Evolutionary conservation across 495 filamentous ascomycete species (phyloP).

Genomic region (Rhypophila decipiens): DNA sequence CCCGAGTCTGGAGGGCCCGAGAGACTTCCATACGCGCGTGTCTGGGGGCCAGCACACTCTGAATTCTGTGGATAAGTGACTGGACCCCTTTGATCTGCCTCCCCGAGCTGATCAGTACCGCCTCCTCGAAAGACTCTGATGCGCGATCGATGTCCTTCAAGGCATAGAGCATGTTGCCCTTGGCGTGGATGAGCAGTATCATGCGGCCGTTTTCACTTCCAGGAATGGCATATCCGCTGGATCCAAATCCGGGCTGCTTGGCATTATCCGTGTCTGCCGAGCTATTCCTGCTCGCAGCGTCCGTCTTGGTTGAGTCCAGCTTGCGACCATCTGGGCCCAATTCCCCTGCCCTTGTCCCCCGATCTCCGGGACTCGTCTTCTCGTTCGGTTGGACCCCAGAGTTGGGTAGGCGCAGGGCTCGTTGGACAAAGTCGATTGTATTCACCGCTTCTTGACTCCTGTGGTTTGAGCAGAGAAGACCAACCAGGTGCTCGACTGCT

Average conservation of each 20-base stretch:
- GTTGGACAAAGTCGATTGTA: constrained; percentile 86
- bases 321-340: no score
- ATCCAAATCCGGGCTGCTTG: constrained; percentile 59
- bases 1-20: constrained; percentile 8
- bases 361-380: constrained; percentile 11
- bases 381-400: constrained; percentile 6
- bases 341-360: constrained; percentile 14
- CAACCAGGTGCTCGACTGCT: constrained; percentile 92
- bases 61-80: constrained; percentile 74
- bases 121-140: constrained; percentile 90
- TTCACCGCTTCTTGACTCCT: constrained; percentile 80
- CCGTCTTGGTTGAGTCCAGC: constrained; percentile 17
- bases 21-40: constrained; percentile 23
- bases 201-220: constrained; percentile 91
- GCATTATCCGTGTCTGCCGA: constrained; percentile 42
- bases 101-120: constrained; percentile 81
- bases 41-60: constrained; percentile 56
- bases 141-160: constrained; percentile 78
- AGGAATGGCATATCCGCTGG: constrained; percentile 80
- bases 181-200: constrained; percentile 86
- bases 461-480: constrained; percentile 75
- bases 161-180: constrained; percentile 96
- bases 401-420: constrained; percentile 50
- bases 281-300: constrained; percentile 17
- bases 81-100: constrained; percentile 64